Base-by-base conservation (phyloP, 2,329 filamentous ascomycete species). In the Botryosphaeria dothidea region DNA sequence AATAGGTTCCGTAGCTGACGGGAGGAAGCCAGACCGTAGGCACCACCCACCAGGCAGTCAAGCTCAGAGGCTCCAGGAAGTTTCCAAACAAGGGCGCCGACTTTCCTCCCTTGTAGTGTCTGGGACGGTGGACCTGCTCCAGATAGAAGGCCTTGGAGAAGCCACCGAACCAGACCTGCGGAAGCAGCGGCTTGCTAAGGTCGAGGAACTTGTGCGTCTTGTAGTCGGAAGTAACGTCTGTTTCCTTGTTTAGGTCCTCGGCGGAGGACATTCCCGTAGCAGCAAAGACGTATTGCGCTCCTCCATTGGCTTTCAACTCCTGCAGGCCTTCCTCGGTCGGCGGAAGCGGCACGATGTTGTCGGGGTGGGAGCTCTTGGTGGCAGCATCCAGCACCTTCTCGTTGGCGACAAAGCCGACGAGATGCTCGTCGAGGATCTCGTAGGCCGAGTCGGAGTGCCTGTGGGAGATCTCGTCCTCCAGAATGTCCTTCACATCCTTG, bases 121-220 rank as follows among this genome's bases (percentile, higher is more conserved):
- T 89, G 19, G 95, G 95, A 49, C 95, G 90, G 77, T 99, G 95
- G 61, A 99, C 92, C 78, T 99, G 95, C 71, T 97, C 90, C 25
- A 99, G 85, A 75, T 99, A 99, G 75, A 99, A 99, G n/a, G 92
- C 88, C 78, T 97, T 99, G 76, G 82, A 88, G 81, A 98, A 99
- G 31, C 90, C 91, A 52, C 93, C 91, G 69, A 82, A 85, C 90
- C 92, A 97, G 46, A 99, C 86, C 79, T 99, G 95, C 78, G 90
- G 84, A 64, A 99, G 84, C 64, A 99, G 84, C 6, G 95, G 94
- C 72, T 85, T 88, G 80, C 86, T 91, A 65, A 99, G 85, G 74
- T 99, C 94, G 67, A 99, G 84, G 74, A 99, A 99, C 79, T 96
- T 96, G 85, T 98, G 90, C 66, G 85, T 91, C 79, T 92, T 91